Percentiles rank a stretch among this genome's conserved stretches.
These are phyloP conservation scores for Crucihimalaya himalaica DNA, from an alignment of 345 rosid genomes.

Conservation along the genomic window DNA sequence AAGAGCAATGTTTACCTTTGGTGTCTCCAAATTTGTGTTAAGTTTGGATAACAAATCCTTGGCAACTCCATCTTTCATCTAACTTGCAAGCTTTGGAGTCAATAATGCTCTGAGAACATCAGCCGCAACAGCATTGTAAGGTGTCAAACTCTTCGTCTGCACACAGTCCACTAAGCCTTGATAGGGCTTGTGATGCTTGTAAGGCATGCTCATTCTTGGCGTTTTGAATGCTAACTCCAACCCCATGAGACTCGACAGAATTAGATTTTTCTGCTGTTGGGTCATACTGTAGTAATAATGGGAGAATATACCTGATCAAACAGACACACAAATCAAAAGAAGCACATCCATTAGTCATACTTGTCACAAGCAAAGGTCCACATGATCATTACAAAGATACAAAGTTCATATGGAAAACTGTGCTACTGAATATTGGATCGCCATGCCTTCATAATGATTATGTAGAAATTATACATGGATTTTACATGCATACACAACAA, in stretches of 20 bases:
- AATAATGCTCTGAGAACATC: constrained; percentile 72
- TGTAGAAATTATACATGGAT: background rate
- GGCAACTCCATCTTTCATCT: constrained; percentile 75
- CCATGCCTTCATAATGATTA: constrained; percentile 4
- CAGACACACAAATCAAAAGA: constrained; percentile 24
- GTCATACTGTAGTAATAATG: constrained; percentile 94
- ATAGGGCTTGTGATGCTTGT: constrained; percentile 84
- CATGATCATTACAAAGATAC: background rate
- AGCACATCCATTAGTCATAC: constrained; percentile 8
- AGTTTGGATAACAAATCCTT: constrained; percentile 84
- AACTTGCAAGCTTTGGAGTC: constrained; percentile 93
- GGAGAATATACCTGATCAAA: constrained; percentile 83
- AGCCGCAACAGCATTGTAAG: constrained; percentile 74
- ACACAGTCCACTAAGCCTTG: constrained; percentile 89
- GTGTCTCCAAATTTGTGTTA: constrained; percentile 91
- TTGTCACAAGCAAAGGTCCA: constrained; percentile 12
- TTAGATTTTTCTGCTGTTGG: constrained; percentile 94
- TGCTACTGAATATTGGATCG: background rate
- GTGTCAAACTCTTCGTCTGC: constrained; percentile 58
- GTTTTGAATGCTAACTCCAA: constrained; percentile 95
- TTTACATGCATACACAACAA: constrained; percentile 17
- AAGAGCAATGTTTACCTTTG: constrained; percentile 69
- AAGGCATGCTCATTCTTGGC: constrained; percentile 94
- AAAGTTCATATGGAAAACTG: background rate
- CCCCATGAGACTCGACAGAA: constrained; percentile 76